phyloP scores from a whole-genome alignment of 2,329 filamentous ascomycete species.

The Nothophoma quercina region DNA sequence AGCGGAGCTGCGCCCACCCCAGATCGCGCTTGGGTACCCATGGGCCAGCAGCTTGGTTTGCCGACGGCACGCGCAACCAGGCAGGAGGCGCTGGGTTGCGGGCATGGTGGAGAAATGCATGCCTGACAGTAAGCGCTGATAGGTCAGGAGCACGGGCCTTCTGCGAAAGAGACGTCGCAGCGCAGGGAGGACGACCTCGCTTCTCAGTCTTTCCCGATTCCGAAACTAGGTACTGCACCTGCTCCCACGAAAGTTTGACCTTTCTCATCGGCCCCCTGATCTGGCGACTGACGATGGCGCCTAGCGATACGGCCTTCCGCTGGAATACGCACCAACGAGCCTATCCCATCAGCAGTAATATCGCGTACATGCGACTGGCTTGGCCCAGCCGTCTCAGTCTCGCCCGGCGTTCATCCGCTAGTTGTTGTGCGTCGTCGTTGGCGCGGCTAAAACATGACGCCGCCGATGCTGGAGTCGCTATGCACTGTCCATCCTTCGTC shows the following conservation, averaged over 20 bases:
- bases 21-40: conserved; percentile 44
- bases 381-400: conserved; percentile 24
- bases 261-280: conserved; percentile 32
- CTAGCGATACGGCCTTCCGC: conserved; percentile 26
- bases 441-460: conserved; percentile 46
- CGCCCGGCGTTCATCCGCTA: conserved; percentile 30
- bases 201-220: conserved; percentile 27
- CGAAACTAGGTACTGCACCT: conserved; percentile 36
- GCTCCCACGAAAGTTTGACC: conserved; percentile 40
- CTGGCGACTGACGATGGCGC: conserved; percentile 27
- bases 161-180: conserved; percentile 25
- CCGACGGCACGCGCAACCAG: conserved; percentile 38
- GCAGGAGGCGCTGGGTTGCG: conserved; percentile 36
- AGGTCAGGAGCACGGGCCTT: conserved; percentile 14
- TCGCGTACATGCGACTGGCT: conserved; percentile 25
- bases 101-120: conserved; percentile 21
- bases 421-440: conserved; percentile 30
- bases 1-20: conserved; percentile 32
- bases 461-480: conserved; percentile 29
- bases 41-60: conserved; percentile 44
- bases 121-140: conserved; percentile 12
- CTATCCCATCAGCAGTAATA: conserved; percentile 22
- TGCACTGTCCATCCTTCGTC: conserved; percentile 38
- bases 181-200: conserved; percentile 27
- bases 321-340: conserved; percentile 25